Evolutionary conservation across 2,329 filamentous ascomycete species (phyloP).

Genomic region (Colletotrichum spinosum): DNA sequence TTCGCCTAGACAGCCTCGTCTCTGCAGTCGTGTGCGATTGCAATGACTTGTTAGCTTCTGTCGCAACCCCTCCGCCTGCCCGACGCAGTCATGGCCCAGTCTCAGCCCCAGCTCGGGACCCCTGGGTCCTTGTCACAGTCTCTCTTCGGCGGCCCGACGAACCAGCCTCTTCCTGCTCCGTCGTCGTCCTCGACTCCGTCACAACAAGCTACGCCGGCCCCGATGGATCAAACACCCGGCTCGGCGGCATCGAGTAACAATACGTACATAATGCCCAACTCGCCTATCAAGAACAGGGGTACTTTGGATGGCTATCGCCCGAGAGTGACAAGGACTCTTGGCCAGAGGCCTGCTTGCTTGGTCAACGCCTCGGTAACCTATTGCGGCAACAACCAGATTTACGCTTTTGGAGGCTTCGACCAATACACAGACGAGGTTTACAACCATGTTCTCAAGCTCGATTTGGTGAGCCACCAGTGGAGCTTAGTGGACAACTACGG

Average conservation of each 20-base stretch:
- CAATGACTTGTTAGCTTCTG: constrained; percentile 29
- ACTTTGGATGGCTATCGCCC: constrained; percentile 83
- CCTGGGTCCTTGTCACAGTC: constrained; percentile 56
- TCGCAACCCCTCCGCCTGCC: not conserved
- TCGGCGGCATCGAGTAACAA: constrained; percentile 72
- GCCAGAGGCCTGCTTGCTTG: constrained; percentile 88
- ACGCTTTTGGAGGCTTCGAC: constrained; percentile 97
- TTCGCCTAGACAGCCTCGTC: constrained; percentile 2
- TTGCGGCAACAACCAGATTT: constrained; percentile 96
- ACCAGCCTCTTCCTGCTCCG: constrained; percentile 41
- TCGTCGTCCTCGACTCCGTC: constrained; percentile 45
- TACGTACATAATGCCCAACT: constrained; percentile 92
- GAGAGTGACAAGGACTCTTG: constrained; percentile 81
- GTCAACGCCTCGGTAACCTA: constrained; percentile 99
- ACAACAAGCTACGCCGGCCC: constrained; percentile 42
- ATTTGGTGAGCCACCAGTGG: constrained; percentile 91
- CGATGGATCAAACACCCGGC: constrained; percentile 55
- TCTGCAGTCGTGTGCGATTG: constrained; percentile 21
- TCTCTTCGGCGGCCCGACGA: constrained; percentile 59
- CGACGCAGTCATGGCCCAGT: constrained; percentile 52
- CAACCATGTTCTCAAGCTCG: constrained; percentile 93
- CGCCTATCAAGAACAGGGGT: constrained; percentile 75
- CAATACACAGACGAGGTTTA: constrained; percentile 99
- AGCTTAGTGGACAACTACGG: constrained; percentile 98
- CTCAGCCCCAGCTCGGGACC: constrained; percentile 50